Percentiles rank a stretch among this genome's conserved stretches.
Conservation (phyloP, 2,329 filamentous ascomycete species). For the Hypoxylon sp. region DNA sequence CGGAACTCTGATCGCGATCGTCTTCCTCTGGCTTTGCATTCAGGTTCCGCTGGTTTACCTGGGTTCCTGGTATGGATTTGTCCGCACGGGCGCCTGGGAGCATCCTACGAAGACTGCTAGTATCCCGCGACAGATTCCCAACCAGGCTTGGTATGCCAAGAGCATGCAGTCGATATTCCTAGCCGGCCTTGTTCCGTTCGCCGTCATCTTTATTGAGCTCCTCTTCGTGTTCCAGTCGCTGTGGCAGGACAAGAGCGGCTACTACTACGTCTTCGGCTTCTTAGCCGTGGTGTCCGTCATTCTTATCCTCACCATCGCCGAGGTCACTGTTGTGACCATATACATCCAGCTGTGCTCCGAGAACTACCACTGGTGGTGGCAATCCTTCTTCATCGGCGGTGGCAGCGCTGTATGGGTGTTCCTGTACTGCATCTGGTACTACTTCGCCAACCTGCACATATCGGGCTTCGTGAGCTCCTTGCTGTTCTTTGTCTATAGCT, state of each 20-base stretch:
- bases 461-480: constrained; percentile 82
- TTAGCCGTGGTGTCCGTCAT: constrained; percentile 79
- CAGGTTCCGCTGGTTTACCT: constrained; percentile 87
- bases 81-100: constrained; percentile 75
- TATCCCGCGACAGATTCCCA: constrained; percentile 79
- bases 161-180: constrained; percentile 74
- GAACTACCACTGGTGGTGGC: constrained; percentile 95
- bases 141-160: constrained; percentile 80
- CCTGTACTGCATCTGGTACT: constrained; percentile 86
- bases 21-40: constrained; percentile 85
- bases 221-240: constrained; percentile 88
- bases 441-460: constrained; percentile 82
- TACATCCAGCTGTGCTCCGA: constrained; percentile 87
- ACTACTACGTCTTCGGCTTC: constrained; percentile 94
- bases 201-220: constrained; percentile 88
- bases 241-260: constrained; percentile 91
- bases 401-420: constrained; percentile 86
- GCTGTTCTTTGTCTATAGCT: constrained; percentile 88
- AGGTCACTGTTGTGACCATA: constrained; percentile 85
- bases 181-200: constrained; percentile 84
- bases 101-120: constrained; percentile 83
- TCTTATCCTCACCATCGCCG: constrained; percentile 80
- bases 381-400: constrained; percentile 83
- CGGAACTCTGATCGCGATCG: constrained; percentile 77
- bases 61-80: constrained; percentile 82